These are phyloP conservation scores for Macrocystidia cucumis DNA, from an alignment of 1,284 basidiomycete species.

Conservation along the genomic window DNA sequence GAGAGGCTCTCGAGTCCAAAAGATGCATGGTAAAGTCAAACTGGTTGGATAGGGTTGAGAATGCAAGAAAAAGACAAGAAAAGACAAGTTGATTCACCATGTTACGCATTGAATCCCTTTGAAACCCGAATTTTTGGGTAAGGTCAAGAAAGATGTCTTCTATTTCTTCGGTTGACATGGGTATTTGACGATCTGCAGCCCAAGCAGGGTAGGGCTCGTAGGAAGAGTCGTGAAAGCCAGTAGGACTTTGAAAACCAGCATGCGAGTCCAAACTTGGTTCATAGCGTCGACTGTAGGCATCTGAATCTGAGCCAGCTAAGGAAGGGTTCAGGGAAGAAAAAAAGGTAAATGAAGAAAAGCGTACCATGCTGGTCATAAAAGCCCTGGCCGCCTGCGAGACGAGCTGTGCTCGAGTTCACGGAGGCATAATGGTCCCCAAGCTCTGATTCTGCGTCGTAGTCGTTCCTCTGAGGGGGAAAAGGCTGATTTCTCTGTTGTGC, in stretches of 20 bases:
- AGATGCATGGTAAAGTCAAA: slow-evolving; percentile 99
- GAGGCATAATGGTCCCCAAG: slow-evolving; percentile 45
- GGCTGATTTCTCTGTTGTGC: slow-evolving; percentile 18
- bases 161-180: slow-evolving; percentile 96
- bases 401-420: slow-evolving; percentile 46
- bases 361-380: slow-evolving; percentile 39
- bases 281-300: slow-evolving; percentile 38
- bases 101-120: slow-evolving; percentile 87
- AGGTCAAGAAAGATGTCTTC: slow-evolving; percentile 99
- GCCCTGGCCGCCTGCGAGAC: slow-evolving; percentile 39
- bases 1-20: slow-evolving; percentile 93
- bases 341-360: slow-evolving; percentile 7
- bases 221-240: slow-evolving; percentile 51
- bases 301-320: slow-evolving; percentile 30
- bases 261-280: slow-evolving; percentile 50
- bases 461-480: slow-evolving; percentile 19
- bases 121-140: slow-evolving; percentile 99
- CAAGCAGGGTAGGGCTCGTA: slow-evolving; percentile 90
- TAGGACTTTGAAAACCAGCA: slow-evolving; percentile 45
- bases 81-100: slow-evolving; percentile 48
- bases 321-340: slow-evolving; percentile 9
- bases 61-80: slow-evolving; percentile 3
- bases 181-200: slow-evolving; percentile 90
- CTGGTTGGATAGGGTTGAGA: slow-evolving; percentile 27
- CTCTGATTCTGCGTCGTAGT: slow-evolving; percentile 45